Percentiles rank a stretch among this genome's conserved stretches.
Evolutionary conservation across 352 stramenopile species (phyloP).

Genomic region (Chrysophaeum taylorii): DNA sequence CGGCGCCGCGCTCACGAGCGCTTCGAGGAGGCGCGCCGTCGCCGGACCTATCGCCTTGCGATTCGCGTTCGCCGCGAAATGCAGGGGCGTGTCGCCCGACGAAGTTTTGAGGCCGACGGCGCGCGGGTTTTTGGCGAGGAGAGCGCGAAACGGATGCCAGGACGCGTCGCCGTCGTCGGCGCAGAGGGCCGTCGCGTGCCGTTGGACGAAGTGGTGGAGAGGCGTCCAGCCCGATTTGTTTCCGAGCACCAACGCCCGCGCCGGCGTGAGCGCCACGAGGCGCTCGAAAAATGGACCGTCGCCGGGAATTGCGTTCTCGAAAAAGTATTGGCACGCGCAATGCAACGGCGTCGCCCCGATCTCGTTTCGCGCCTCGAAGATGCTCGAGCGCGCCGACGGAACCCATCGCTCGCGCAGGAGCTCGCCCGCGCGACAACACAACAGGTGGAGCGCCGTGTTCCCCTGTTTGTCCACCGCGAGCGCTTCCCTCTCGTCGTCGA

Average conservation of each 20-base stretch:
- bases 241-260: not conserved
- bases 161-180: not conserved
- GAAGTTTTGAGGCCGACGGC: not conserved
- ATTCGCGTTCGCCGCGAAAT: not conserved
- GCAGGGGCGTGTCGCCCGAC: not conserved
- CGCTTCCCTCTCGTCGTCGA: not conserved
- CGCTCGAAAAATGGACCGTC: not conserved
- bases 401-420: not conserved
- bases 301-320: not conserved
- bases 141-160: not conserved
- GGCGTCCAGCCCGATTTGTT: constrained; percentile 9
- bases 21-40: not conserved
- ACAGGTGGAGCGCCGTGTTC: not conserved
- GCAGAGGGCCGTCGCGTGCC: not conserved
- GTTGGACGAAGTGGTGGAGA: not conserved
- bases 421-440: not conserved
- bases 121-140: not conserved
- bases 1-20: not conserved
- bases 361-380: not conserved
- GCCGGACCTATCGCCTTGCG: not conserved
- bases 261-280: not conserved
- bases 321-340: not conserved
- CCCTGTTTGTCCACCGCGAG: not conserved
- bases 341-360: not conserved
- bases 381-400: too few species aligned